Evolutionary conservation across 352 stramenopile species (phyloP), one percentile per base, ranked within the genome.

Genomic region (Phytophthora ohioensis): DNA sequence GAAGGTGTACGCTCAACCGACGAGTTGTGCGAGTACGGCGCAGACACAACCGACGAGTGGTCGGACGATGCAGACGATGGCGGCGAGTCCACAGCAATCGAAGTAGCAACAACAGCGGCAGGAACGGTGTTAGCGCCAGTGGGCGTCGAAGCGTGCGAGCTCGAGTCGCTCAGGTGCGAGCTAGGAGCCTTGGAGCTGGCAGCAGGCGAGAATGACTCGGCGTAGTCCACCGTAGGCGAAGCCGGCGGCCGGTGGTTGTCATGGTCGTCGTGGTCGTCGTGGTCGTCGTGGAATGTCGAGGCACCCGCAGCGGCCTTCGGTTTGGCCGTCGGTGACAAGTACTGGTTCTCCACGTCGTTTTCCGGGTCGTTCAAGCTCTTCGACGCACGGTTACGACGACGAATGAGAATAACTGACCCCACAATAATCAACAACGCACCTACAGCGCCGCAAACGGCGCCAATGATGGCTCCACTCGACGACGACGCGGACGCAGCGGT

Each of bases 351-450:
- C 7, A 78, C 55, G 32, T 92, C 73, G 38, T 78, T 78, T 74
- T 56, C 76, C 34, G 75, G 69, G 27, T 75, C 77, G n/a, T 81
- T 52, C 9, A 73, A 30, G 41, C 81, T 49, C 54, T 77, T 66
- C 11, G 67, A 67, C 59, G 75, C 60, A 71, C 62, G 49, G 60
- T 82, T 87, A 41, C 85, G 85, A 59, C 88, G 88, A 27, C 83
- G 80, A 12, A 93, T 57, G 5, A 91, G 76, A 41, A 95, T 82
- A 58, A 94, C 71, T 1, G 85, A 91, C 2, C 73, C 85, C 15
- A 91, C 69, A 56, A 94, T 79, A n/a, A 94, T 62, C 10, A 94
- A 39, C 42, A 95, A 57, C 32, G 69, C 87, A 21, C 34, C 84
- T 31, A 85, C 45, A 15, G 57, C 73, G 35, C 84, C 82, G 7